Evolutionary conservation across 1,284 basidiomycete genomes (phyloP).

Genomic region (Puccinia polysora): DNA sequence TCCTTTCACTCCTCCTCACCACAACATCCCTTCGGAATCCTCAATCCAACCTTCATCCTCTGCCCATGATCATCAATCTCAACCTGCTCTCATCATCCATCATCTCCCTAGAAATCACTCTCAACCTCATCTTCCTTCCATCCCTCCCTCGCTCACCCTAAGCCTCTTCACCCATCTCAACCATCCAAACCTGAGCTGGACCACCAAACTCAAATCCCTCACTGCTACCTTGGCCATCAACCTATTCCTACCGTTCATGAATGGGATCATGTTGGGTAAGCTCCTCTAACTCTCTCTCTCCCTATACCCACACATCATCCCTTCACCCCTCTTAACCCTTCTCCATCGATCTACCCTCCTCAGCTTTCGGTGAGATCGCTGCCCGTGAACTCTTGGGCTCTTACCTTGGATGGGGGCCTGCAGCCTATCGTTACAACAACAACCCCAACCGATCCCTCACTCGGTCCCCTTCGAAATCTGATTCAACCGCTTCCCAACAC

Average conservation of each 20-base stretch:
- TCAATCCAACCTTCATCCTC: not conserved
- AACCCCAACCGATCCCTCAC: not conserved
- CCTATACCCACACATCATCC: not conserved
- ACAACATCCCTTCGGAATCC: too few species aligned
- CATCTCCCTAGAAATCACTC: not conserved
- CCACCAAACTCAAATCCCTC: conserved; percentile 67
- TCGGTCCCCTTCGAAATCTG: too few species aligned
- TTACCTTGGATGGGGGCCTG: conserved; percentile 57
- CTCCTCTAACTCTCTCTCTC: not conserved
- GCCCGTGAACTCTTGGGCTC: conserved; percentile 75
- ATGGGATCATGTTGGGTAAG: conserved; percentile 84
- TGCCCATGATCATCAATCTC: not conserved
- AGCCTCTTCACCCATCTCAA: conserved; percentile 69
- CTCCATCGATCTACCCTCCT: not conserved
- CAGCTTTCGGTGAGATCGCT: conserved; percentile 88
- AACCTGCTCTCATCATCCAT: not conserved
- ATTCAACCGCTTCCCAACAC: too few species aligned
- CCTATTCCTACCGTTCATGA: conserved; percentile 84
- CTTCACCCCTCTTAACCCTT: not conserved
- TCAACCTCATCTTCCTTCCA: not conserved
- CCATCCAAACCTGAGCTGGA: conserved; percentile 58
- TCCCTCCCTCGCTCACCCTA: conserved; percentile 60
- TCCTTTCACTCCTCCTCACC: too few species aligned
- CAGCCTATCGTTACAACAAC: conserved; percentile 6
- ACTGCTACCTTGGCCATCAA: conserved; percentile 84